These are phyloP conservation scores for Scutellospora calospora DNA, from an alignment of 371 early-diverging fungal species.

Conservation along the genomic window DNA sequence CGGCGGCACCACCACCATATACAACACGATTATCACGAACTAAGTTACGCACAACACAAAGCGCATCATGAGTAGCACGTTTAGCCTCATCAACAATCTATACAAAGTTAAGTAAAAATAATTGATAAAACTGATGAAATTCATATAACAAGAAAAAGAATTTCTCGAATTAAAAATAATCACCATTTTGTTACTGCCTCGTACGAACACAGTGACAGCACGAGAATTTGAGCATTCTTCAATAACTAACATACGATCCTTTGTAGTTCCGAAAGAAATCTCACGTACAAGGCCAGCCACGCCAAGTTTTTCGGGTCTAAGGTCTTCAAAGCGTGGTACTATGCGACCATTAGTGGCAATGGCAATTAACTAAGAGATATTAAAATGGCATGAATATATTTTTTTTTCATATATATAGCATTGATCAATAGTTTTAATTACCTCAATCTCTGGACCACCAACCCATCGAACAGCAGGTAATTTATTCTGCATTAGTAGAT, in stretches of 20 bases:
- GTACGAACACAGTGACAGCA: constrained; percentile 98
- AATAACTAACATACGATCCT: constrained; percentile 98
- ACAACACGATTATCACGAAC: constrained; percentile 97
- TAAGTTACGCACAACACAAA: constrained; percentile 99
- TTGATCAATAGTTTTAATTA: constrained; percentile 43
- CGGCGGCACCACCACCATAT: constrained; percentile 99
- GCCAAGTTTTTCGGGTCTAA: constrained; percentile 93
- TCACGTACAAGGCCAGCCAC: constrained; percentile 95
- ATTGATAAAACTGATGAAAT: too few species aligned
- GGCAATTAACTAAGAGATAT: constrained; percentile 92
- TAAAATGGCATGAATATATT: constrained; percentile 24
- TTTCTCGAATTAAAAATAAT: background rate
- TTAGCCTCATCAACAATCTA: constrained; percentile 99
- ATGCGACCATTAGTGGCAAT: constrained; percentile 99
- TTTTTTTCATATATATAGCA: constrained; percentile 25
- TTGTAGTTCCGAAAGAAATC: constrained; percentile 97
- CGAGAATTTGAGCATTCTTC: constrained; percentile 98
- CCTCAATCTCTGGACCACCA: constrained; percentile 99
- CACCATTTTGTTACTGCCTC: constrained; percentile 99
- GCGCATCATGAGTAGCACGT: constrained; percentile 98
- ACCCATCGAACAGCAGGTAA: constrained; percentile 99
- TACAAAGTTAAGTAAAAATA: too few species aligned
- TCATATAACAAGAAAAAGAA: background rate
- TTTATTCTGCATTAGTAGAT: constrained; percentile 97
- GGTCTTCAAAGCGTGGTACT: constrained; percentile 99